Percentiles rank a stretch among this genome's conserved stretches.
Conservation (phyloP, 2,329 filamentous ascomycete genomes). For the Fusarium falciforme region DNA sequence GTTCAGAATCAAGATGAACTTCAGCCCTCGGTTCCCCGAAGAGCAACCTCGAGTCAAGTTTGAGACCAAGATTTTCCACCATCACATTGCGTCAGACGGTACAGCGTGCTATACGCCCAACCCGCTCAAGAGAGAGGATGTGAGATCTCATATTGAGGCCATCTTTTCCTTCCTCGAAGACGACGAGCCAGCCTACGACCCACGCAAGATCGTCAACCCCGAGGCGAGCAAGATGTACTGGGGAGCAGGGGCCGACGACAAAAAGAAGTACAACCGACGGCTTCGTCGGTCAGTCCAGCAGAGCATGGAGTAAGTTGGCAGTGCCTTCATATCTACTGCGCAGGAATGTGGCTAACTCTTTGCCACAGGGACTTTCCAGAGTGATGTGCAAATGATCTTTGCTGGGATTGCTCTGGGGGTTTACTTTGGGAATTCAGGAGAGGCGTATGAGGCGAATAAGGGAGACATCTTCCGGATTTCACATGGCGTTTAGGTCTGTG, state of each 20-base stretch:
- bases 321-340: too few relatives aligned
- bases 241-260: constrained; percentile 77
- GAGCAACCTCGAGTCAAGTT: constrained; percentile 88
- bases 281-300: constrained; percentile 81
- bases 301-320: constrained; percentile 67
- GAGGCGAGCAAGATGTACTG: constrained; percentile 90
- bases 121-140: constrained; percentile 73
- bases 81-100: constrained; percentile 83
- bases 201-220: constrained; percentile 85
- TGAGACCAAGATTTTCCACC: constrained; percentile 86
- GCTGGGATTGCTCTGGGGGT: neutral
- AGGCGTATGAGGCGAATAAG: constrained; percentile 35
- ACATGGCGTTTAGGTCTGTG: constrained; percentile 35
- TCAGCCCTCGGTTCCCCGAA: constrained; percentile 87
- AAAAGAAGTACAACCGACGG: constrained; percentile 85
- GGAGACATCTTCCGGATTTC: constrained; percentile 16
- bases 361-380: constrained; percentile 49
- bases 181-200: constrained; percentile 88
- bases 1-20: constrained; percentile 81
- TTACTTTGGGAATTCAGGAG: constrained; percentile 15
- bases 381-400: constrained; percentile 20
- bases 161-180: constrained; percentile 89
- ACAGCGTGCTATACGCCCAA: constrained; percentile 84
- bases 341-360: constrained; percentile 5
- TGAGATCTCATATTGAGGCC: constrained; percentile 84